Evolutionary conservation across 1,284 basidiomycete species (phyloP).

Genomic region (Irpex sp.): DNA sequence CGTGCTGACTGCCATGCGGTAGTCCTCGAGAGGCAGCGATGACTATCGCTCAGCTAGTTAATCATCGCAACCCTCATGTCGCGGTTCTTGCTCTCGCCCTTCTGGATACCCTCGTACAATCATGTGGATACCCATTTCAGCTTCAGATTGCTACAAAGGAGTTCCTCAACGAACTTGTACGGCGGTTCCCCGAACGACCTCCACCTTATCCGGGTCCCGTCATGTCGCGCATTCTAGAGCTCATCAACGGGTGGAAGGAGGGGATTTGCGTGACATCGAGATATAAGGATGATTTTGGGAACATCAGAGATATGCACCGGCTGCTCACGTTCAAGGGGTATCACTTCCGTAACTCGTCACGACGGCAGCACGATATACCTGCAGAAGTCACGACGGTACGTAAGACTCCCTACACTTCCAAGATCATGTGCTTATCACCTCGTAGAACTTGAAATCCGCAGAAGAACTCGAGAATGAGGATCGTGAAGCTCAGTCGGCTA

Average conservation of each 20-base stretch:
- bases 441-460: constrained; percentile 86
- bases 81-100: constrained; percentile 81
- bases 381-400: constrained; percentile 47
- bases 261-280: constrained; percentile 87
- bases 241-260: constrained; percentile 95
- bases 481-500: constrained; percentile 91
- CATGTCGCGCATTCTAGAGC: constrained; percentile 92
- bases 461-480: constrained; percentile 98
- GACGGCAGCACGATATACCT: constrained; percentile 32
- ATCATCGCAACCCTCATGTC: constrained; percentile 89
- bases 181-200: constrained; percentile 95
- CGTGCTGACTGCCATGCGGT: background rate
- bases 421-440: background rate
- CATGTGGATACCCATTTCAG: constrained; percentile 96
- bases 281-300: constrained; percentile 95
- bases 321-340: constrained; percentile 96
- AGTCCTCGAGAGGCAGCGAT: constrained; percentile 90
- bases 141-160: constrained; percentile 99
- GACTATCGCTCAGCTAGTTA: constrained; percentile 76
- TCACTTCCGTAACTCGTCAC: constrained; percentile 73
- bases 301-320: constrained; percentile 98
- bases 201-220: constrained; percentile 93
- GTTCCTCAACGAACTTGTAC: constrained; percentile 97
- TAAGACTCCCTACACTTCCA: constrained; percentile 4
- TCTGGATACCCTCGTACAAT: constrained; percentile 92